Base-by-base conservation (phyloP, 2,329 filamentous ascomycete species). In the Talaromyces rugulosus region DNA sequence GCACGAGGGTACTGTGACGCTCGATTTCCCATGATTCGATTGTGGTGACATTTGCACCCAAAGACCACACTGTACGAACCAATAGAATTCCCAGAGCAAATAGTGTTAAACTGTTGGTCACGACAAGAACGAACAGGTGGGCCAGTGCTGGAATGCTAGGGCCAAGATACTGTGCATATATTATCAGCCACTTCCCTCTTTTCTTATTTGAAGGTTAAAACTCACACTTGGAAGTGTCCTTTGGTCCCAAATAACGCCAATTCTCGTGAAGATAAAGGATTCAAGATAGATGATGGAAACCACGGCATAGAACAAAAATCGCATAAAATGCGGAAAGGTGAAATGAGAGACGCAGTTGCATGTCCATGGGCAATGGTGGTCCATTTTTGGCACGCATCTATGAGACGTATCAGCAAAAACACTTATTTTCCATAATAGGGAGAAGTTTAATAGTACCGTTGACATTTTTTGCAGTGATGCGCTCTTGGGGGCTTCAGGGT, bases 361-460 rank as follows among this genome's bases (percentile, higher is more conserved):
- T 28, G 85, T 88, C 86, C 86, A 89, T 6, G 86, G 85, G 70
- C 86, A 89, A 70, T 89, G 86, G 69, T 87, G 85, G 70, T 87
- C 85, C 85, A 87, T 87, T 72, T 86, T 87, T 0, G 84, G 84
- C 56, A 87, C 82, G 67, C 85, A 87, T 74, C 83, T 85, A 56
- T 16, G 30, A 7, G 5, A 42, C 7, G 16, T 11, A 40, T 58
- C 28, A 58, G 44, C 44, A 8, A 27, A 5, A 50, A 12, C 0
- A 50, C 1, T 7, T 56, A 28, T n/a, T 7, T 53, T 11, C 27
- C 23, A 12, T 33, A 23, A 23, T 27, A 14, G 7, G 16, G 7
- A 27, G 59, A 4, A n/a, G 7, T 34, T n/a, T 12, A 47, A 33
- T 6, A 55, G 6, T 28, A 85, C 85, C 84, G 82, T 71, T 81